phyloP scores from a whole-genome alignment of 164 flowering plant genomes.

The Buxus sempervirens region DNA sequence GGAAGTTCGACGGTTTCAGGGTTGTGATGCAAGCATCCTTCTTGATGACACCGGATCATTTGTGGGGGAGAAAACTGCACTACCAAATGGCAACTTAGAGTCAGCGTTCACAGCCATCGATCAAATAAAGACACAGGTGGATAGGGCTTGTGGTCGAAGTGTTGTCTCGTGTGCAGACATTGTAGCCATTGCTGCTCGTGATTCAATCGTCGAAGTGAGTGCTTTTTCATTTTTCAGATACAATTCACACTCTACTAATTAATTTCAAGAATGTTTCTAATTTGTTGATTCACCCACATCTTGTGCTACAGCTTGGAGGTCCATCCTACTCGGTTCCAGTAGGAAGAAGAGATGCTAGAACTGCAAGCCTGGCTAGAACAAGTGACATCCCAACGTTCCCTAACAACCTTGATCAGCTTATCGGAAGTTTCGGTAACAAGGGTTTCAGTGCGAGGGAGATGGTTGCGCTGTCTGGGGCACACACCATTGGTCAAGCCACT shows the following conservation, averaged over 20 bases:
- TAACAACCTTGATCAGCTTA: conserved; percentile 16
- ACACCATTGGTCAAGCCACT: conserved; percentile 39
- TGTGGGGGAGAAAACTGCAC: conserved; percentile 14
- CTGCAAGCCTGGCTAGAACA: conserved; percentile 28
- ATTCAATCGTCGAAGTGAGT: conserved; percentile 16
- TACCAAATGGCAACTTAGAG: conserved; percentile 13
- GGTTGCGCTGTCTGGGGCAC: conserved; percentile 50
- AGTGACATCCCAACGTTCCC: conserved; percentile 28
- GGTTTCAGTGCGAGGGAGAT: conserved; percentile 36
- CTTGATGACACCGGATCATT: conserved; percentile 13
- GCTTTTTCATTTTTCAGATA: too few relatives aligned
- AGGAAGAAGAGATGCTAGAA: conserved; percentile 46
- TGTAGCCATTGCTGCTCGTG: conserved; percentile 29
- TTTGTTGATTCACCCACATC: too few relatives aligned
- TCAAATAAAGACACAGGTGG: conserved; percentile 21
- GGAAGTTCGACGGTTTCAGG: conserved; percentile 12
- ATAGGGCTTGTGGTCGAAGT: conserved; percentile 20
- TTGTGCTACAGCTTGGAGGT: conserved; percentile 38
- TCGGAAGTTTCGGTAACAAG: conserved; percentile 19
- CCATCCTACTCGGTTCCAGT: conserved; percentile 34
- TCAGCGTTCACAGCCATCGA: conserved; percentile 19
- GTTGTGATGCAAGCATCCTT: conserved; percentile 24
- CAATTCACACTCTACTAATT: too few relatives aligned
- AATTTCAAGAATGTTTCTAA: too few relatives aligned
- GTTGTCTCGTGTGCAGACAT: conserved; percentile 36